Percentiles rank a stretch among this genome's conserved stretches.
Evolutionary conservation across 768 basidiomycete species (phyloP).

Genomic region (Cystobasidium tubakii): DNA sequence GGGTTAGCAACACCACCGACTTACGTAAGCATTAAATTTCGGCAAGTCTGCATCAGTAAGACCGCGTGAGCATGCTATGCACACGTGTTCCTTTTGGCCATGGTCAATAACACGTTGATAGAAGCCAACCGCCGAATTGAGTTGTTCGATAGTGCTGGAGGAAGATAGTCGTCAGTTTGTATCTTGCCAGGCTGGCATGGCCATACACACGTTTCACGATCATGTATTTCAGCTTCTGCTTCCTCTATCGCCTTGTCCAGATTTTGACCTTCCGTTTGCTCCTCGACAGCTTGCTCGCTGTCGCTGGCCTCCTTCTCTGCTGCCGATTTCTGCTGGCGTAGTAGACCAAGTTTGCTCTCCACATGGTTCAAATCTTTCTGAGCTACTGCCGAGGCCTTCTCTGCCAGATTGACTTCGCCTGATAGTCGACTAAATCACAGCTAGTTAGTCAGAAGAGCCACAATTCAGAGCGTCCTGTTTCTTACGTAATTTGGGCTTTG

Average conservation of each 20-base stretch:
- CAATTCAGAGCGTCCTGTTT: background rate
- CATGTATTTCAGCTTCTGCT: constrained; percentile 48
- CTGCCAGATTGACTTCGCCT: constrained; percentile 56
- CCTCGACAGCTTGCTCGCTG: constrained; percentile 56
- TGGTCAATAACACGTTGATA: constrained; percentile 56
- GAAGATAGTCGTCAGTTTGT: background rate
- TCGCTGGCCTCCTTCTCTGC: constrained; percentile 60
- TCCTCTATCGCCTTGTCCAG: constrained; percentile 45
- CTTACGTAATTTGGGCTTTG: constrained; percentile 48
- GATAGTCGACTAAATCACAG: constrained; percentile 61
- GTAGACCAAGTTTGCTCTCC: constrained; percentile 60
- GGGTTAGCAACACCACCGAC: too few species aligned
- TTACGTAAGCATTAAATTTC: constrained; percentile 67
- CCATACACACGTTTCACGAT: constrained; percentile 41
- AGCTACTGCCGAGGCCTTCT: constrained; percentile 52
- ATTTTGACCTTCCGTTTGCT: constrained; percentile 44
- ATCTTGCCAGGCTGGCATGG: background rate
- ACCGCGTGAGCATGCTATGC: constrained; percentile 68
- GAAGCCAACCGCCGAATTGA: constrained; percentile 47
- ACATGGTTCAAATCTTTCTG: constrained; percentile 61
- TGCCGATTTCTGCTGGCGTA: constrained; percentile 59
- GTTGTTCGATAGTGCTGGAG: constrained; percentile 40
- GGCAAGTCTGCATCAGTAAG: constrained; percentile 57
- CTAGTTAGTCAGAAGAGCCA: too few species aligned
- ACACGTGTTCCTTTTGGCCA: constrained; percentile 63